Base-by-base conservation (phyloP, 1,284 basidiomycete genomes). In the Irpex sp. region DNA sequence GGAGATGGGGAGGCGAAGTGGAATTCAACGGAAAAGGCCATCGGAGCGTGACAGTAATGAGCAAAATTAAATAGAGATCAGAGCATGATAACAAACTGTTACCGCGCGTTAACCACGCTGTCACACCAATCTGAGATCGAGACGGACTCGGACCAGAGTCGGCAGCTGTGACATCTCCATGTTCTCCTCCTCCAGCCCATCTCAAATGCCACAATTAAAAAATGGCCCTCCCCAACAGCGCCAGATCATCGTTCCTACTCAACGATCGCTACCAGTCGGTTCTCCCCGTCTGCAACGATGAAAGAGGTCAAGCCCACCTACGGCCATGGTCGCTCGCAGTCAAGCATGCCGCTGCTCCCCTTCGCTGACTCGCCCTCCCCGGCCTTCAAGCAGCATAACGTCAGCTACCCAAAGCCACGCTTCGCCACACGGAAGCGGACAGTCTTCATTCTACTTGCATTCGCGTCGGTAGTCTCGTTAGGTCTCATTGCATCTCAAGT, bases 381-480 rank as follows among this genome's bases (percentile, higher is more conserved):
- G 49, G 62, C 65, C 51, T 60, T 53, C 47, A 59, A 60, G 58
- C 50, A 55, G 2, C 64, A 57, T 55, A 31, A 9, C 13, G 11
- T 17, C 6, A 31, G 26, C 35, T 31, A 7, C 8, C 19, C 49
- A 3, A 65, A 58, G 46, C 62, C 65, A 55, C 51, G 46, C 58
- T 19, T 65, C 4, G 43, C 66, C 6, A 59, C 51, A 1, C 68
- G 71, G 57, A 69, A 72, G 1, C 69, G 72, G 43, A 56, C 71
- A 2, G 33, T 73, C 43, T 43, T 75, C 47, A 66, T 69, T 15
- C 56, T 65, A 11, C 65, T 71, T 55, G 66, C 71, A 15, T 68
- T 74, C 21, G 68, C 82, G 56, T 72, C 73, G 15, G 70, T 69
- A 3, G 61, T 79, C 15, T 76, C 78, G 21, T 67, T 81, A 21